Conservation (phyloP, 805 yeast genomes). For the Suhomyces sp. region DNA sequence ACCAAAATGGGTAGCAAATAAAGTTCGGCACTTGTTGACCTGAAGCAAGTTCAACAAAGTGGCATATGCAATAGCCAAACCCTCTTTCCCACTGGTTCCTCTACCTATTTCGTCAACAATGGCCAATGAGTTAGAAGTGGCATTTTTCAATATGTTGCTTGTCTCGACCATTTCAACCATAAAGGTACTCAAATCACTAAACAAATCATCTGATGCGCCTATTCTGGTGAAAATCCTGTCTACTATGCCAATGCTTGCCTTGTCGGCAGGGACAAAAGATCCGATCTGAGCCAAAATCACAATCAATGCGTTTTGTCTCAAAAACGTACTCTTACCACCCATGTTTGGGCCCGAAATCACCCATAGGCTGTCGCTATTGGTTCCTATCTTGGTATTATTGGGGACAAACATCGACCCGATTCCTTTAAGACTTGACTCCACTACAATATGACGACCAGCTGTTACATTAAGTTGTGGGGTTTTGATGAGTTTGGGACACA, state of each 20-base stretch:
- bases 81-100: slow-evolving; percentile 70
- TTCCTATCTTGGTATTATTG: slow-evolving; percentile 35
- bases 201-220: slow-evolving; percentile 32
- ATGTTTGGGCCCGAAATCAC: slow-evolving; percentile 37
- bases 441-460: slow-evolving; percentile 82
- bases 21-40: slow-evolving; percentile 60
- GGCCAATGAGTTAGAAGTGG: slow-evolving; percentile 41
- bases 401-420: slow-evolving; percentile 48
- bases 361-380: slow-evolving; percentile 15
- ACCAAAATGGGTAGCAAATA: slow-evolving; percentile 88
- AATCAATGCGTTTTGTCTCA: slow-evolving; percentile 48
- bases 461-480: slow-evolving; percentile 47
- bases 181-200: slow-evolving; percentile 44
- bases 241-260: slow-evolving; percentile 45
- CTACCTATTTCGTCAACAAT: slow-evolving; percentile 55
- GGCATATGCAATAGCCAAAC: slow-evolving; percentile 81
- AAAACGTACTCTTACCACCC: slow-evolving; percentile 56
- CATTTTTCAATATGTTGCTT: slow-evolving; percentile 31
- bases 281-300: slow-evolving; percentile 54
- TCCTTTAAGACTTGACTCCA: slow-evolving; percentile 65
- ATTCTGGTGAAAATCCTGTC: slow-evolving; percentile 49
- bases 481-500: slow-evolving; percentile 60
- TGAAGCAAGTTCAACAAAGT: slow-evolving; percentile 55
- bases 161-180: slow-evolving; percentile 48
- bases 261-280: slow-evolving; percentile 50